Evolutionary conservation across 2,329 filamentous ascomycete genomes (phyloP), one percentile per base, ranked within the genome.

Genomic region (Fusarium caatingaense): DNA sequence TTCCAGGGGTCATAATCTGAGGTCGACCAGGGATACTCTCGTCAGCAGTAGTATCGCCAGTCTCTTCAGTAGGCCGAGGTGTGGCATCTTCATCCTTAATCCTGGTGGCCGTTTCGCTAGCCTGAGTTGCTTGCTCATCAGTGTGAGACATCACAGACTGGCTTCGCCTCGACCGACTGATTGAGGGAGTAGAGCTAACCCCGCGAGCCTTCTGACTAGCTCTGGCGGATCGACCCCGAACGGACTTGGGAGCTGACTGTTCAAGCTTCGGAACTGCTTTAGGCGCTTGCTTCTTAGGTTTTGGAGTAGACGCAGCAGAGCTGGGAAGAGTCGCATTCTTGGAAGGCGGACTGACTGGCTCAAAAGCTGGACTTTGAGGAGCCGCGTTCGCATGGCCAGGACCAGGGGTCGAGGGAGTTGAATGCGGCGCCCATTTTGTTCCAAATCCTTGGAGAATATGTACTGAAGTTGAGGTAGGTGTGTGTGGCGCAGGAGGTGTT

Each of bases 1-100:
- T 78, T 23, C 77, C 74, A n/a, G 79, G 78, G 16, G 81, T 81
- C 50, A 74, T 73, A 64, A 79, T 72, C 23, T 78, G 79, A 20
- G 79, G 77, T 23, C 81, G 81, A 42, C 80, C 80, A 20, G 80
- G 77, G 8, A 80, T 78, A 58, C 83, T 84, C 73, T 90, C 87
- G 63, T 88, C 87, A 8, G 84, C 83, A 4, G 84, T 86, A 4
- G 84, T 87, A 63, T 89, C 87, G 20, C 84, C 85, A 8, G 83
- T 80, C 58, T 90, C 88, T 49, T 89, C 86, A 5, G 84, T 78
- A 9, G 83, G 82, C 32, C 80, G 79, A 3, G 88, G 88, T 6
- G 88, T 90, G 9, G 82, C 81, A 42, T 82, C 86, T 76, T 91
- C 88, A 63, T 88, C 80, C 80, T 91, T 91, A 56, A 91, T 84